Base-by-base conservation (phyloP, 164 flowering plant genomes). In the Vitis riparia region DNA sequence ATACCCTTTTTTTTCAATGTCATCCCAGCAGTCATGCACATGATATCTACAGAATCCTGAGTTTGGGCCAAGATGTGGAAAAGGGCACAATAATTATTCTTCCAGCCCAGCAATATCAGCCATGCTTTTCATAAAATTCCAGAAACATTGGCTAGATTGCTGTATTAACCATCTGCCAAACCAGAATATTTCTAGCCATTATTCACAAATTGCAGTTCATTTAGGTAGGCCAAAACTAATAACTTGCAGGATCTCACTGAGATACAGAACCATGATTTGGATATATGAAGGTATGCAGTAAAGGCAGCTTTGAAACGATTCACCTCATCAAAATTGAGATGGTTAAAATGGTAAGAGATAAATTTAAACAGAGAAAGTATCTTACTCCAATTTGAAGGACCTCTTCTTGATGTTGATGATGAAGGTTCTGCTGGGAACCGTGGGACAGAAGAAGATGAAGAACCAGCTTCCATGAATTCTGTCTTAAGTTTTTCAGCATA, bases 371-470 rank as follows among this genome's bases (percentile, higher is more conserved):
- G 3, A 27, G 12, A 61, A 59, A 66, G 57, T 62, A 58, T 69
- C 97, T 88, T 82, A 94, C 96, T 83, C 89, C 89, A 89, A 65
- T 70, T 75, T 59, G 90, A 77, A 72, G 82, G 79, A 60, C 82
- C 76, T 75, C 72, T 79, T 80, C 71, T 85, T 17, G 90, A 79
- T 48, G 83, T 59, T 27, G 93, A 84, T 67, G 97, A 70, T 65
- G 98, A 89, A 48, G 88, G 73, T 16, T 80, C 81, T 32, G 79
- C 73, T 47, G 79, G 76, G 65, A 72, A 66, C n/a, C 44, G 70
- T 1, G 87, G 87, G 30, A 74, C 63, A 57, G 91, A 81, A 60
- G 87, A 75, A 58, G 88, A 83, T 15, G 90, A 77, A 15, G 94
- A 77, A 77, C 72, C 70, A 51, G 78, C 77, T 55, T 88, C 90